Base-by-base conservation (phyloP, 2,329 filamentous ascomycete genomes). In the Akanthomyces dipterigenus region DNA sequence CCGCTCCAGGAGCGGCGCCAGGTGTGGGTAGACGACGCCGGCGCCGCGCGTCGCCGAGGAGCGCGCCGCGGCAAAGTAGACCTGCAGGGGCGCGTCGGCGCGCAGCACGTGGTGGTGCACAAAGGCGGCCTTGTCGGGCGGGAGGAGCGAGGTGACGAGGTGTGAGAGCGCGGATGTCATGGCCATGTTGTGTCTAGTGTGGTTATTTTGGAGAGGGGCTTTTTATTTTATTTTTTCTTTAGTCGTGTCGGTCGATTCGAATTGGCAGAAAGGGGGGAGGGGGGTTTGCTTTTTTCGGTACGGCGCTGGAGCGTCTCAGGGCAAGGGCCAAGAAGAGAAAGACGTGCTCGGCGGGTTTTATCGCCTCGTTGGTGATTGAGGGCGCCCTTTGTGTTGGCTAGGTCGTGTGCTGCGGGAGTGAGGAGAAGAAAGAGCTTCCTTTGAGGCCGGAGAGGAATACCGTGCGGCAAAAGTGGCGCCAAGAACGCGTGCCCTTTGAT, bases 31-130 rank as follows among this genome's bases (percentile, higher is more conserved):
- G 14, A 78, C 69, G 7, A 71, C 64, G 55, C 69, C 64, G 60
- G 73, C 64, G 54, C 68, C 64, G 38, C 65, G 66, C 43, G 70
- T 66, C n/a, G 68, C 63, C 55, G 74, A 69, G 18, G 65, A 49
- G 6, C 71, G 55, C 43, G 75, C 65, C 16, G 76, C 71, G 22
- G 70, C 72, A 53, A 72, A 72, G 65, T 77, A 61, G 28, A 73
- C 64, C 65, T 79, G 79, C 16, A 82, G 63, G 8, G 79, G 76
- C 5, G 79, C 77, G 54, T 75, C 69, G 18, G 77, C 77, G 69
- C 76, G 72, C 53, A 83, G 73, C 62, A 82, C 66, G 72, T 84
- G 74, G 48, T 76, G 76, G 68, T 80, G 71, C 60, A 82, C 71
- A 59, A 76, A 70, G 57, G 74, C 72, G 64, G 76, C 70, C 55